Evolutionary conservation across 495 filamentous ascomycete genomes (phyloP).

Genomic region (Xylaria curta): DNA sequence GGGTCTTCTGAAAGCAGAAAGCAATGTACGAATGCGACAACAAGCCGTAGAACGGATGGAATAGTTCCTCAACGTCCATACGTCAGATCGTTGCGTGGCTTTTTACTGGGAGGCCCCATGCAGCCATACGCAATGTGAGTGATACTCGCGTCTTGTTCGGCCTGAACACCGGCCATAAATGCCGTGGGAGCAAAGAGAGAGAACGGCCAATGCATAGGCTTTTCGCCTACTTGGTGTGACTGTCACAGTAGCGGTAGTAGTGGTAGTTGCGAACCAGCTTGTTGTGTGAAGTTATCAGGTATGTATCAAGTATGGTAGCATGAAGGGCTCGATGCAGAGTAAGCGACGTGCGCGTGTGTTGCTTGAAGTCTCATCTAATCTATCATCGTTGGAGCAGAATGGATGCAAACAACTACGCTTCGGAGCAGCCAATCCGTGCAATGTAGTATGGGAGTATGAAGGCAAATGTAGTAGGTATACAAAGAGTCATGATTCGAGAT

Average conservation of each 20-base stretch:
- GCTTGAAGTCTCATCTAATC: slow-evolving; percentile 1
- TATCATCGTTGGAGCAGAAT: slow-evolving; percentile 9
- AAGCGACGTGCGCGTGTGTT: slow-evolving; percentile 17
- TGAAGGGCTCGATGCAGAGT: slow-evolving; percentile 20
- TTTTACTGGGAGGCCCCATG: neutral
- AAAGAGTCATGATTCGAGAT: neutral
- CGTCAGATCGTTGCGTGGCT: neutral
- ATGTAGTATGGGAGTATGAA: slow-evolving; percentile 6
- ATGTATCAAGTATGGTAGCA: slow-evolving; percentile 22
- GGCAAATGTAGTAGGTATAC: neutral
- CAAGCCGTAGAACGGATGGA: neutral
- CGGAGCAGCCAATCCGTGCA: slow-evolving; percentile 16
- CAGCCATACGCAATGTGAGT: neutral
- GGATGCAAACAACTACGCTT: slow-evolving; percentile 10
- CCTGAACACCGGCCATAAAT: neutral
- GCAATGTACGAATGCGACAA: neutral
- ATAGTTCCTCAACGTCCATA: neutral
- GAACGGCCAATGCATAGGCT: neutral
- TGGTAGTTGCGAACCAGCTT: slow-evolving; percentile 1
- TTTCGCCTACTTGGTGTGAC: neutral
- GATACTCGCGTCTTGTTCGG: neutral
- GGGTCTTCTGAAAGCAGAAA: neutral
- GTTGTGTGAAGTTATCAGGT: slow-evolving; percentile 1
- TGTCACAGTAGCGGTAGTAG: neutral
- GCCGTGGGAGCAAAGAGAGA: neutral